phyloP scores from a whole-genome alignment of 352 stramenopile species.

The Globisporangium heterothallicum region DNA sequence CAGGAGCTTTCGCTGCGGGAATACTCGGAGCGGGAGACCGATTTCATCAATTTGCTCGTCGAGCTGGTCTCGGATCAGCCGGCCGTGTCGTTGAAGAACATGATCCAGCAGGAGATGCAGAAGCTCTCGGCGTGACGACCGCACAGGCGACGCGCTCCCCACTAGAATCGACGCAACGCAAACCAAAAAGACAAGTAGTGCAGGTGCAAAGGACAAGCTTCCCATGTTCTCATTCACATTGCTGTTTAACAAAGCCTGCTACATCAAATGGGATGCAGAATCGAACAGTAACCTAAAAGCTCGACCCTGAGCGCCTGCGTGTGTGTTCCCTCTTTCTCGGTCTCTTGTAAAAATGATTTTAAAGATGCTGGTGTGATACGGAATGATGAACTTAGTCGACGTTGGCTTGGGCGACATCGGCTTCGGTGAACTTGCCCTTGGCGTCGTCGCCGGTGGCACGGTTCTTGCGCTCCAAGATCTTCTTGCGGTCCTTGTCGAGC shows the following conservation, averaged over 20 bases:
- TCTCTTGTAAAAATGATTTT: conserved; percentile 11
- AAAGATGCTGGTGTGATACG: conserved; percentile 2
- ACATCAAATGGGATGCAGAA: too few relatives aligned
- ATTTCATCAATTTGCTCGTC: conserved; percentile 79
- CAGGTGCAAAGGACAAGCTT: conserved; percentile 9
- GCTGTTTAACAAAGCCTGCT: too few relatives aligned
- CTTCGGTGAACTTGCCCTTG: conserved; percentile 90
- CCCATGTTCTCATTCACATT: too few relatives aligned
- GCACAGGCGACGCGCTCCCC: too few relatives aligned
- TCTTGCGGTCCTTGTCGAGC: conserved; percentile 99
- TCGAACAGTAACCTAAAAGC: too few relatives aligned
- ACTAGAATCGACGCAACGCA: neutral
- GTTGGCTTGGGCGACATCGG: conserved; percentile 82
- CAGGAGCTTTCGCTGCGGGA: conserved; percentile 72
- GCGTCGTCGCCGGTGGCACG: conserved; percentile 67
- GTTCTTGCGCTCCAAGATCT: conserved; percentile 98
- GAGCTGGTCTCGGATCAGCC: conserved; percentile 74
- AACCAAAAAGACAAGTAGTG: neutral
- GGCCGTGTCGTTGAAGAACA: conserved; percentile 46
- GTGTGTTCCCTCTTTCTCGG: conserved; percentile 40
- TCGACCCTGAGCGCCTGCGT: neutral
- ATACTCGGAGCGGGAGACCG: conserved; percentile 66
- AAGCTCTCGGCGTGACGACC: too few relatives aligned
- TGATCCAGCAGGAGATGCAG: conserved; percentile 66
- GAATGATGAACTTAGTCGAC: conserved; percentile 75